These are phyloP conservation scores for Odontarrhena argentea DNA, from an alignment of 345 rosid species.

Conservation along the genomic window DNA sequence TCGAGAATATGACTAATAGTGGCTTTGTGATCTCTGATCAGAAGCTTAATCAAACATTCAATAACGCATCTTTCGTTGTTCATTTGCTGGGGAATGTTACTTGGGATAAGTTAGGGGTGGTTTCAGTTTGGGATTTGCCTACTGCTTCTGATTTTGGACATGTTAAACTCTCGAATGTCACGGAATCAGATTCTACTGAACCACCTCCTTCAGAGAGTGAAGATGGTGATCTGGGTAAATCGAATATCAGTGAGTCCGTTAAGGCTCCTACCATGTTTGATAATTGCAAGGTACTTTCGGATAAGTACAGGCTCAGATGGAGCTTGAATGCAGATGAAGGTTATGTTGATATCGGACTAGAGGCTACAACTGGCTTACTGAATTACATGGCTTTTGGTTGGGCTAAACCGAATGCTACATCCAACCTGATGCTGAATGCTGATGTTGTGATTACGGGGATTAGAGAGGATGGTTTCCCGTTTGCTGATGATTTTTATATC, in stretches of 20 bases:
- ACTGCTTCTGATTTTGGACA: conserved; percentile 84
- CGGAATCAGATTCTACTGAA: conserved; percentile 40
- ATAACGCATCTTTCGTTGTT: conserved; percentile 63
- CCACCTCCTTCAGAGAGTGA: conserved; percentile 47
- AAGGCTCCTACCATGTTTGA: conserved; percentile 73
- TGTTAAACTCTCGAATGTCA: conserved; percentile 48
- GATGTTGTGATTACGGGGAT: conserved; percentile 82
- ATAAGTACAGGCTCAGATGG: conserved; percentile 75
- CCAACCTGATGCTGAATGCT: conserved; percentile 66
- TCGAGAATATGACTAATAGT: conserved; percentile 56
- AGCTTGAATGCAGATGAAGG: conserved; percentile 57
- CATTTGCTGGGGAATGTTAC: conserved; percentile 52
- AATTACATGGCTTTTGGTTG: conserved; percentile 96
- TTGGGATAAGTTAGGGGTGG: conserved; percentile 65
- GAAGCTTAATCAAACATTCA: conserved; percentile 64
- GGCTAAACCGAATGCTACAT: conserved; percentile 59
- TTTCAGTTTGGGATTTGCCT: conserved; percentile 72
- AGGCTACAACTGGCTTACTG: conserved; percentile 61
- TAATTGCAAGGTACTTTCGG: conserved; percentile 71
- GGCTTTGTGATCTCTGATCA: conserved; percentile 74
- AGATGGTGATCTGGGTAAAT: conserved; percentile 21
- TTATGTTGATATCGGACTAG: conserved; percentile 77
- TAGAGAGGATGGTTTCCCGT: conserved; percentile 72
- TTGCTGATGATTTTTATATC: conserved; percentile 84
- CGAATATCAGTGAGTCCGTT: conserved; percentile 27